Base-by-base conservation (phyloP, 1,139 yeast genomes). In the Candida albicans region DNA sequence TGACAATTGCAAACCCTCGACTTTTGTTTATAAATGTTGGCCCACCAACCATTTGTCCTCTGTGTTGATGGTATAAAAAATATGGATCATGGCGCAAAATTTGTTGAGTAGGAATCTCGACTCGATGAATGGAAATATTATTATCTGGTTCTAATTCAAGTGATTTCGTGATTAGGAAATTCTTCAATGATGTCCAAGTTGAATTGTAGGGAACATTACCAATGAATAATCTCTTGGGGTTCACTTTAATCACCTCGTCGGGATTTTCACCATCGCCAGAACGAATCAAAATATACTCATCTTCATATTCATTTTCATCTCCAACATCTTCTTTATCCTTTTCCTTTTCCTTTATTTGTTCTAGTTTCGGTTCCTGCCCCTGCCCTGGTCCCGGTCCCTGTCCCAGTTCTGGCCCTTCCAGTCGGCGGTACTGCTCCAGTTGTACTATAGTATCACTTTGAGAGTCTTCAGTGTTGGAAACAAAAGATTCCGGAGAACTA, bases 1-100 rank as follows among this genome's bases (percentile, higher is more conserved):
- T 70, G 1, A 82, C 87, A 30, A 84, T 77, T 1, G 88, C 90
- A 64, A 79, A 83, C 3, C 91, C 90, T 52, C 82, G 73, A 45
- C 73, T 64, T 48, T 56, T 45, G 58, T 43, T 35, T 4, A 45
- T 11, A 11, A 46, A 10, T 29, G 30, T 42, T 4, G 33, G 34
- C 3, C 30, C 50, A 12, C 34, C 35, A 22, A n/a, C 9, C 8
- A 8, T 10, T n/a, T n/a, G 14, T n/a, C 12, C 32, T 29, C 32
- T 29, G 14, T 35, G n/a, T 6, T 29, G 36, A 9, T 37, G 42
- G 26, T 33, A 37, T 13, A 39, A 25, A 25, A 15, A 34, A 24
- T 36, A 42, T 13, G 41, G 37, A 24, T 38, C 44, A 30, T 36
- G 35, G n/a, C 38, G 6, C 5, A 34, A 7, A 18, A 44, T 33